These are phyloP conservation scores for Schizochytrium sp. DNA, from an alignment of 108 stramenopile genomes.

Conservation along the genomic window DNA sequence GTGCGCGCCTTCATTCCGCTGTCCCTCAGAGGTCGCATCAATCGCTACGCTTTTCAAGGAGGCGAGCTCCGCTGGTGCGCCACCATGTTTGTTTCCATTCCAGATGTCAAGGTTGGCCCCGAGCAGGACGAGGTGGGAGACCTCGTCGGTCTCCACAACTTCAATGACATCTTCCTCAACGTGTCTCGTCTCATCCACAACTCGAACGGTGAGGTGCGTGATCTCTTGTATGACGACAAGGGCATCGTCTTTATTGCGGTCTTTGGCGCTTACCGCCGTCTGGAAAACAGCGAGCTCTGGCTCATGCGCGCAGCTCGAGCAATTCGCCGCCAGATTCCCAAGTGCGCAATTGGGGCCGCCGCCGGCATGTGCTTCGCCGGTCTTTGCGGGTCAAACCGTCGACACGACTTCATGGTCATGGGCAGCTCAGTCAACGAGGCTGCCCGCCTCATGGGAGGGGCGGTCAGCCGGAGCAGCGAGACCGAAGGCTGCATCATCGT, in stretches of 20 bases:
- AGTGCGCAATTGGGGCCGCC: neutral
- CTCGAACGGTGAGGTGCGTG: neutral
- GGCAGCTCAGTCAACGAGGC: neutral
- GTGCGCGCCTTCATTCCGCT: slow-evolving; percentile 1
- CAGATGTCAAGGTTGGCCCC: neutral
- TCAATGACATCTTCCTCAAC: neutral
- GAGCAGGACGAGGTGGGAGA: neutral
- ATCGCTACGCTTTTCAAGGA: neutral
- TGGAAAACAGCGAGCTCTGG: slow-evolving; percentile 11
- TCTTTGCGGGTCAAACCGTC: neutral
- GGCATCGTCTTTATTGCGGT: neutral
- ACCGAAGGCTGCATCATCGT: neutral
- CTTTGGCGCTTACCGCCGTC: neutral
- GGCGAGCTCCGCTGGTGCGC: neutral
- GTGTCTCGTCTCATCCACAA: neutral
- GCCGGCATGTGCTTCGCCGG: neutral
- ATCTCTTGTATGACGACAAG: neutral
- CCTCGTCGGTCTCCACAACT: neutral
- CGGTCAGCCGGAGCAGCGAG: neutral
- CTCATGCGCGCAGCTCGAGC: neutral
- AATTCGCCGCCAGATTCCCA: neutral
- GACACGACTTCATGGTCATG: neutral
- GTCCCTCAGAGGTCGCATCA: neutral
- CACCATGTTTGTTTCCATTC: neutral
- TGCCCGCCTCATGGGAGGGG: neutral